Evolutionary conservation across 2,329 filamentous ascomycete genomes (phyloP).

Genomic region (Thielaviopsis punctulata): DNA sequence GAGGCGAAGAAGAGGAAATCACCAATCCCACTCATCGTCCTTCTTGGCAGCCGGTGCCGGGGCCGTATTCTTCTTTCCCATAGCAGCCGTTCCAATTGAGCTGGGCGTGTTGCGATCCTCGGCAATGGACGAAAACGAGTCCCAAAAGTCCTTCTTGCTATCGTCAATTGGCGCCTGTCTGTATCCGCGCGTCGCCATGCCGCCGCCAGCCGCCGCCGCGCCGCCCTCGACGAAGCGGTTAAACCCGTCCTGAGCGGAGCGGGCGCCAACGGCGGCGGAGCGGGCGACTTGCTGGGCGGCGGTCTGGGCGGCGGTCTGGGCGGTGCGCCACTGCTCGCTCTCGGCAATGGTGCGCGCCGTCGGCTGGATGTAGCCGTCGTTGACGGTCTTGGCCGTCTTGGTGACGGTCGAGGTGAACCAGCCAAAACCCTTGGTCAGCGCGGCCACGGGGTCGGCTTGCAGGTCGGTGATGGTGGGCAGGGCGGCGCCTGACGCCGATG

Average conservation of each 20-base stretch:
- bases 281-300: conserved; percentile 49
- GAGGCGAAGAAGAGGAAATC: conserved; percentile 14
- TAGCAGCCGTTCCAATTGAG: conserved; percentile 36
- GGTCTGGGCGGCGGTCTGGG: conserved; percentile 26
- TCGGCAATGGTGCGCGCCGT: conserved; percentile 66
- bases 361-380: conserved; percentile 82
- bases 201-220: conserved; percentile 19
- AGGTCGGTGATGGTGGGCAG: conserved; percentile 69
- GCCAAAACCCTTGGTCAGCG: conserved; percentile 80
- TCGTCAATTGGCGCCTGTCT: conserved; percentile 31
- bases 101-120: conserved; percentile 30
- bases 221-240: conserved; percentile 75
- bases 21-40: conserved; percentile 48
- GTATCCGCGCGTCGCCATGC: conserved; percentile 15
- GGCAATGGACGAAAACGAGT: conserved; percentile 61
- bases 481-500: conserved; percentile 20
- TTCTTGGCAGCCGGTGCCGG: conserved; percentile 25
- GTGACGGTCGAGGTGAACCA: conserved; percentile 82
- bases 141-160: conserved; percentile 78
- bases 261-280: conserved; percentile 51
- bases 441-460: conserved; percentile 76
- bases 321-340: conserved; percentile 53
- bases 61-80: conserved; percentile 20
- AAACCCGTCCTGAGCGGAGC: conserved; percentile 62
- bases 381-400: conserved; percentile 81